phyloP scores from a whole-genome alignment of 1,284 basidiomycete genomes.

The Leccinum insolens region DNA sequence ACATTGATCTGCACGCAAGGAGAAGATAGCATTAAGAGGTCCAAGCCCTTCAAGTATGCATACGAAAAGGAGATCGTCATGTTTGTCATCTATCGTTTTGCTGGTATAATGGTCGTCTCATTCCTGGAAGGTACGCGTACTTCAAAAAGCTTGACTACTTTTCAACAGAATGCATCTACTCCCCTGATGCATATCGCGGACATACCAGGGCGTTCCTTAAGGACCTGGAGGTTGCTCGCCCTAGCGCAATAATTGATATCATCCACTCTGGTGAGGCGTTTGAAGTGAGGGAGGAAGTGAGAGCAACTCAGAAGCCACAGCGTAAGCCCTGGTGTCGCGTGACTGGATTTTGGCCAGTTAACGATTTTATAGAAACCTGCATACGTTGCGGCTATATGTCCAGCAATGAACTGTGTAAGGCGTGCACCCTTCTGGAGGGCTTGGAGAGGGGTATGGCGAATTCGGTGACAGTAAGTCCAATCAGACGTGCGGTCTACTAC shows the following conservation, averaged over 20 bases:
- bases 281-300: constrained; percentile 78
- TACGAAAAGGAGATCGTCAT: constrained; percentile 99
- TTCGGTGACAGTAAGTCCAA: constrained; percentile 62
- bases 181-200: constrained; percentile 96
- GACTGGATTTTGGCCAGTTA: not conserved
- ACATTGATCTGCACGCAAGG: constrained; percentile 93
- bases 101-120: constrained; percentile 1
- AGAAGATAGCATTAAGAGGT: constrained; percentile 93
- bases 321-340: constrained; percentile 50
- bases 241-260: constrained; percentile 96
- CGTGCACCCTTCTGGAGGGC: constrained; percentile 88
- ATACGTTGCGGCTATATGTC: constrained; percentile 91
- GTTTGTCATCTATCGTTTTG: constrained; percentile 46
- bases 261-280: constrained; percentile 95
- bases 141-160: constrained; percentile 99
- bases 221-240: constrained; percentile 91
- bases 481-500: not conserved
- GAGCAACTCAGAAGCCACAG: constrained; percentile 75
- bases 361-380: constrained; percentile 70
- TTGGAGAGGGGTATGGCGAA: constrained; percentile 82
- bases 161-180: constrained; percentile 99
- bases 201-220: constrained; percentile 95
- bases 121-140: constrained; percentile 83
- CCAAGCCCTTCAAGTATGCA: constrained; percentile 98
- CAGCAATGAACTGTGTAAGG: constrained; percentile 91